Conservation (phyloP, 768 basidiomycete species). For the Mycena rebaudengoi region DNA sequence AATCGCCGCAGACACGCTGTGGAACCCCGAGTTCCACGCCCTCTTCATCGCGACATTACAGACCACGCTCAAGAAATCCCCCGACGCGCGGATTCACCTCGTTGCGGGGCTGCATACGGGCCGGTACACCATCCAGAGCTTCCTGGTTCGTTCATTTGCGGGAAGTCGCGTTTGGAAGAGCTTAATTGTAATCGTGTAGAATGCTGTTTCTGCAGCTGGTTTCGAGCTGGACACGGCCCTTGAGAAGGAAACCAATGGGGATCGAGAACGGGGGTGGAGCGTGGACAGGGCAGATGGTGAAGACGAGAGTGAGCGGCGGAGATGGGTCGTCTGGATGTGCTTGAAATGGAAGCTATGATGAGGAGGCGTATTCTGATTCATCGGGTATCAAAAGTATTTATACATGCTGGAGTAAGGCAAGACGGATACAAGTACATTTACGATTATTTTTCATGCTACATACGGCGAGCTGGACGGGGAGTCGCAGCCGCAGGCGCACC, state of each 20-base stretch:
- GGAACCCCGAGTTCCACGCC: slow-evolving; percentile 71
- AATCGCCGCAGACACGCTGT: slow-evolving; percentile 79
- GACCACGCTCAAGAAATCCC: slow-evolving; percentile 51
- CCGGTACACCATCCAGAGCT: slow-evolving; percentile 72
- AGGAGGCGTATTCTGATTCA: background rate
- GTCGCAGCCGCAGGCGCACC: slow-evolving; percentile 37
- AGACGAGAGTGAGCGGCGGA: slow-evolving; percentile 71
- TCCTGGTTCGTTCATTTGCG: slow-evolving; percentile 44
- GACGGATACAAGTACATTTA: background rate
- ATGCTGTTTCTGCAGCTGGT: slow-evolving; percentile 44
- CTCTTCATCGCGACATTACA: slow-evolving; percentile 63
- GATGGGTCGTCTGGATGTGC: slow-evolving; percentile 77
- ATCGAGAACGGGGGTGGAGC: slow-evolving; percentile 56
- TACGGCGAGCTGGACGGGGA: slow-evolving; percentile 9
- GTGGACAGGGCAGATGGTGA: slow-evolving; percentile 60
- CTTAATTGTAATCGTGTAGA: slow-evolving; percentile 11
- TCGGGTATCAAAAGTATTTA: background rate
- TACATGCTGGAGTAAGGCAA: too few species aligned
- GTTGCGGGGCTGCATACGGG: slow-evolving; percentile 83
- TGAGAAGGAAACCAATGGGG: slow-evolving; percentile 59
- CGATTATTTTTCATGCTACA: background rate
- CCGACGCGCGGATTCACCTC: slow-evolving; percentile 63
- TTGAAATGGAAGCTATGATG: slow-evolving; percentile 52
- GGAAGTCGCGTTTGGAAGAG: background rate
- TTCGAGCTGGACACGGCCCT: slow-evolving; percentile 53